These are phyloP conservation scores for Syzygium aqueum DNA, from an alignment of 345 rosid species.

Conservation along the genomic window DNA sequence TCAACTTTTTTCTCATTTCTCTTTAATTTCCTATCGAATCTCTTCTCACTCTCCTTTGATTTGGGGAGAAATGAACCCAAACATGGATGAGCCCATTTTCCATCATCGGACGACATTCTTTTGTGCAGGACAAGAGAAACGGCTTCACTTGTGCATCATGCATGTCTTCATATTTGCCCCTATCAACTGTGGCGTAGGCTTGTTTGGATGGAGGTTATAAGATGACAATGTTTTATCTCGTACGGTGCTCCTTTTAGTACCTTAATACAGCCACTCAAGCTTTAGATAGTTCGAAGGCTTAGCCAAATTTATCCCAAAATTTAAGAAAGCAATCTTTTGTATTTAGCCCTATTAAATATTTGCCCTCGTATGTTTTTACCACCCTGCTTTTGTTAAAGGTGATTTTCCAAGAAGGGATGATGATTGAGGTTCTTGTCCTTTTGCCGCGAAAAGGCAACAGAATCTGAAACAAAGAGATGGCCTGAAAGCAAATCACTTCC, in stretches of 20 bases:
- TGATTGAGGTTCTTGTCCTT: background rate
- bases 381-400: background rate
- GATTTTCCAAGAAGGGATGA: background rate
- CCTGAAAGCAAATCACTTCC: background rate
- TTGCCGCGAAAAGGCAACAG: background rate
- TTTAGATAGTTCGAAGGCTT: background rate
- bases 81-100: background rate
- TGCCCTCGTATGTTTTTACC: background rate
- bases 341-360: background rate
- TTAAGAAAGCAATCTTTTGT: background rate
- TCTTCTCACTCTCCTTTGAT: background rate
- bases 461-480: background rate
- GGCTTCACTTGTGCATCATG: background rate
- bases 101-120: background rate
- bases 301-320: background rate
- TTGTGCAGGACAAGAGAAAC: background rate
- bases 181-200: background rate
- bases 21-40: background rate
- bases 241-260: background rate
- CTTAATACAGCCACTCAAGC: background rate
- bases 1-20: background rate
- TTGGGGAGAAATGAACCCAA: background rate
- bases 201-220: too few species aligned
- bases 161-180: background rate
- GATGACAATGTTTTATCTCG: too few species aligned